A percentile compares a stretch with the other conserved stretches of the same genome.
These are phyloP conservation scores for Pythium phragmitis DNA, from an alignment of 352 stramenopile species.

Conservation along the genomic window DNA sequence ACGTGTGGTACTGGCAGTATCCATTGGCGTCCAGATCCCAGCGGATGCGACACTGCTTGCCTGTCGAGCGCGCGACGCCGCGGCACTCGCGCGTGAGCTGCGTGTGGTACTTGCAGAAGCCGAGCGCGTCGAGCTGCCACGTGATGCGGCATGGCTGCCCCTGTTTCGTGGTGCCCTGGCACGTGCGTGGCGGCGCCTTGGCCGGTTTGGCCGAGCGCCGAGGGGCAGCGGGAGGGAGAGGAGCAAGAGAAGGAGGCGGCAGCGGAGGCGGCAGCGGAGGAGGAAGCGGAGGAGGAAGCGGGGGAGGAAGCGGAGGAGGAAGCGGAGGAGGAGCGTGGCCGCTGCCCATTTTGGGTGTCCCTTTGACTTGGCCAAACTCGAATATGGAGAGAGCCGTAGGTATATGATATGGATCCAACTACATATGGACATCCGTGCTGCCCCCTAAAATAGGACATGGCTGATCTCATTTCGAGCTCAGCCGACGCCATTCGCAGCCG, in stretches of 20 bases:
- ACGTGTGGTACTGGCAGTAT: constrained; percentile 25
- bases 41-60: constrained; percentile 32
- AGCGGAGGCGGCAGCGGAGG: background rate
- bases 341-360: too few relatives aligned
- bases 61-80: constrained; percentile 31
- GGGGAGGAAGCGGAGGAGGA: background rate
- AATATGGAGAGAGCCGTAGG: too few relatives aligned
- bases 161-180: constrained; percentile 27
- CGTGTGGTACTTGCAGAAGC: constrained; percentile 37
- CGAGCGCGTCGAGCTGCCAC: constrained; percentile 27
- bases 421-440: too few relatives aligned
- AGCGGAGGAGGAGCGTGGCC: background rate
- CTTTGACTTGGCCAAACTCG: too few relatives aligned
- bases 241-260: background rate
- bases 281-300: background rate
- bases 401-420: too few relatives aligned
- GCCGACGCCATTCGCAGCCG: too few relatives aligned
- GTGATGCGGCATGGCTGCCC: constrained; percentile 25
- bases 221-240: background rate
- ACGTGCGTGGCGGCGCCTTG: constrained; percentile 8
- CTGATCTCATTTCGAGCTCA: too few relatives aligned
- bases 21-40: constrained; percentile 29
- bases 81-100: constrained; percentile 25
- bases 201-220: background rate
- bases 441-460: too few relatives aligned